A percentile compares a stretch with the other conserved stretches of the same genome.
These are phyloP conservation scores for Ceratopteris richardii DNA, from an alignment of 75 land plant genomes.

Conservation along the genomic window DNA sequence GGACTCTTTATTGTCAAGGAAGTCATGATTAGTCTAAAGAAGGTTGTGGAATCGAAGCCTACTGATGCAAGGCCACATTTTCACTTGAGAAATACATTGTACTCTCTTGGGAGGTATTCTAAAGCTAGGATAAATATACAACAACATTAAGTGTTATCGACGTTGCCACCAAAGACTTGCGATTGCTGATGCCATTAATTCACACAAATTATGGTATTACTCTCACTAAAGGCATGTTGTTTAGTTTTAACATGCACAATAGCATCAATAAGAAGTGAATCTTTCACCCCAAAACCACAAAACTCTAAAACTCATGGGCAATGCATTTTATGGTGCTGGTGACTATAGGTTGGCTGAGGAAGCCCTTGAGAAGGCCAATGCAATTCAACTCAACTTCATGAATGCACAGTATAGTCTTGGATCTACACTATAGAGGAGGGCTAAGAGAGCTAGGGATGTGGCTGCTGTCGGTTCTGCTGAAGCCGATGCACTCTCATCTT, in stretches of 20 bases:
- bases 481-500: too few relatives aligned
- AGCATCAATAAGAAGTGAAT: slow-evolving; percentile 93
- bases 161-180: slow-evolving; percentile 53
- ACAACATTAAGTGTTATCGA: slow-evolving; percentile 19
- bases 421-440: slow-evolving; percentile 77
- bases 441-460: too few relatives aligned
- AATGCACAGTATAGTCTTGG: slow-evolving; percentile 98
- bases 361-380: slow-evolving; percentile 80
- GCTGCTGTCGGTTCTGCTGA: too few relatives aligned
- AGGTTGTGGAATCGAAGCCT: slow-evolving; percentile 21
- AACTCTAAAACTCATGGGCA: slow-evolving; percentile 87
- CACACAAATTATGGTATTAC: slow-evolving; percentile 90
- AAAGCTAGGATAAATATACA: slow-evolving; percentile 19
- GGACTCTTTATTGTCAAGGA: slow-evolving; percentile 26
- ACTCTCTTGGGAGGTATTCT: slow-evolving; percentile 10
- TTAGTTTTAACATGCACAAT: slow-evolving; percentile 89
- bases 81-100: slow-evolving; percentile 17
- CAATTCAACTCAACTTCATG: slow-evolving; percentile 63
- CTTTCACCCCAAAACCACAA: slow-evolving; percentile 78
- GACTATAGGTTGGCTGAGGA: slow-evolving; percentile 94
- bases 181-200: slow-evolving; percentile 71
- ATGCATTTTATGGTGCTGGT: slow-evolving; percentile 87
- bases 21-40: slow-evolving; percentile 17
- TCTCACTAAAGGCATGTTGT: slow-evolving; percentile 72
- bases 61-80: slow-evolving; percentile 29